Percentiles rank a stretch among this genome's conserved stretches.
phyloP scores from a whole-genome alignment of 306 rosid genomes.

The Clitoria ternatea region DNA sequence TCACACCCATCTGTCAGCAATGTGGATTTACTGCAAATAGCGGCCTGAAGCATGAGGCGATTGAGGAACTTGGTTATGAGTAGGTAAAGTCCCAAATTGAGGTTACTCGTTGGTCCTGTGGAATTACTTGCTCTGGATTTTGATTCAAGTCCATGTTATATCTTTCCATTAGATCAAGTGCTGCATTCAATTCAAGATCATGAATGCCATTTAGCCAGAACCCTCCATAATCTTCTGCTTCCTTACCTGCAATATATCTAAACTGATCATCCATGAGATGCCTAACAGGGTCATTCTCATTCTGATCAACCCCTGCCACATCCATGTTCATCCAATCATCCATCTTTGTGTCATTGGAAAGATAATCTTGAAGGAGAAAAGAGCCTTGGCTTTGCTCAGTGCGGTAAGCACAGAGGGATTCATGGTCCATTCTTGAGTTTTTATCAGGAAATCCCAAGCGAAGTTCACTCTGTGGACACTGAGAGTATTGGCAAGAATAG shows the following conservation, averaged over 20 bases:
- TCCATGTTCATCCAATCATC: conserved; percentile 49
- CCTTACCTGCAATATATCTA: not conserved
- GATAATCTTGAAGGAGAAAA: not conserved
- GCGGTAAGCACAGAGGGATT: conserved; percentile 17
- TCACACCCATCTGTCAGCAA: too few species aligned
- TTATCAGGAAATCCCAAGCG: conserved; percentile 31
- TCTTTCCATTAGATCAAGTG: conserved; percentile 18
- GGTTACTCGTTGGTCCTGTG: conserved; percentile 27
- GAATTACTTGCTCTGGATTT: not conserved
- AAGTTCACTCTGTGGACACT: conserved; percentile 26
- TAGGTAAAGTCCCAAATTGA: conserved; percentile 52
- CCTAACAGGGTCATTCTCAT: not conserved
- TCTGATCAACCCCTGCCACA: conserved; percentile 21
- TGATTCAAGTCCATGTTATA: conserved; percentile 17
- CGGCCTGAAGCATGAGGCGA: not conserved
- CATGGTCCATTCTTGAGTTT: conserved; percentile 33
- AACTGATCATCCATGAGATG: conserved; percentile 1
- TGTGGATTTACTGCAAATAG: too few species aligned
- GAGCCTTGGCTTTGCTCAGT: not conserved
- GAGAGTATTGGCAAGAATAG: conserved; percentile 25
- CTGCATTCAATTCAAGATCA: conserved; percentile 18
- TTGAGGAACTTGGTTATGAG: not conserved
- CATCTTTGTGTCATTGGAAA: conserved; percentile 4
- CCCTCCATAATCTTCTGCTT: conserved; percentile 21
- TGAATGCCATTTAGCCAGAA: conserved; percentile 32